Conservation (phyloP, 2,329 filamentous ascomycete genomes). For the Cadophora malorum region DNA sequence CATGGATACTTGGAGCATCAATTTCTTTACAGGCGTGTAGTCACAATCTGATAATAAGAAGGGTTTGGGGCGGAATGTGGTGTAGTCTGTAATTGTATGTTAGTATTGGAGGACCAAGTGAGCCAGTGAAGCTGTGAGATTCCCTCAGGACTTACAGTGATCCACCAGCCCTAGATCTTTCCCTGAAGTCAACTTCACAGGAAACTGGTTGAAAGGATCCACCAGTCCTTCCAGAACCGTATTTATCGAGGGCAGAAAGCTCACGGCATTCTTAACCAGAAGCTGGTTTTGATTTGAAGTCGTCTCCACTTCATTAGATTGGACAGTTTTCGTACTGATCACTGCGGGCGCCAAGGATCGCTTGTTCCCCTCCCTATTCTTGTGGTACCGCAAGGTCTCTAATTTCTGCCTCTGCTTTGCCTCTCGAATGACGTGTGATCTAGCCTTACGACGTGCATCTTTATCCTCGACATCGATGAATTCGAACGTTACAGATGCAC, state of each 20-base stretch:
- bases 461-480: constrained; percentile 25
- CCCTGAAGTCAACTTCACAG: constrained; percentile 12
- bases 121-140: too few relatives aligned
- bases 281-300: background rate
- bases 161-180: constrained; percentile 12
- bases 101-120: background rate
- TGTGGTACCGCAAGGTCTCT: constrained; percentile 13
- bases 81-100: constrained; percentile 12
- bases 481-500: constrained; percentile 14
- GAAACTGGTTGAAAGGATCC: constrained; percentile 17
- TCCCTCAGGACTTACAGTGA: constrained; percentile 10
- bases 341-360: background rate
- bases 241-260: background rate
- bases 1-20: constrained; percentile 20
- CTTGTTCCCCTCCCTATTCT: background rate
- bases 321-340: background rate
- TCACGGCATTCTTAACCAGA: background rate
- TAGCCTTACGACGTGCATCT: constrained; percentile 17
- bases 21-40: constrained; percentile 18
- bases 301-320: background rate
- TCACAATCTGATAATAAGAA: constrained; percentile 21
- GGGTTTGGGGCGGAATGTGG: constrained; percentile 16
- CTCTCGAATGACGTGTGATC: constrained; percentile 22
- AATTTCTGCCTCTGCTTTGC: constrained; percentile 20
- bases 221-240: background rate